Base-by-base conservation (phyloP, 768 basidiomycete species). In the Hypholoma sublateritium region DNA sequence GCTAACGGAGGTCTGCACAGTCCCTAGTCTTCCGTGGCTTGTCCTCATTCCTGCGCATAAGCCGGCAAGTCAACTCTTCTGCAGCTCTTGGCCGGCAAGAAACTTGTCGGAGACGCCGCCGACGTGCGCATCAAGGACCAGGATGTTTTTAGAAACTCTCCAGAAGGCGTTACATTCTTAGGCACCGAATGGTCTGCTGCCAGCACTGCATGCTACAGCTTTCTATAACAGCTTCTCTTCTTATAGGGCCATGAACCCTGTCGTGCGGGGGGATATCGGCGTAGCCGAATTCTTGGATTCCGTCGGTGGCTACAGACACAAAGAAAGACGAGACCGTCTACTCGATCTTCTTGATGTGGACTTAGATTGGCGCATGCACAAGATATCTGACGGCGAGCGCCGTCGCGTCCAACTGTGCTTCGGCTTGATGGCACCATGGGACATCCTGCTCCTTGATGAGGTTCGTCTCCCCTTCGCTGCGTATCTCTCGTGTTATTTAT, bases 241-340 rank as follows among this genome's bases (percentile, higher is more conserved):
- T 44, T 42, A 16, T 67, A 91, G 91, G 92, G 95, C 95, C 0
- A 91, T 91, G 86, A 98, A 99, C 72, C 94, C 95, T 1, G 96
- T 98, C 56, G 95, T 98, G 12, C 83, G 95, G 32, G 79, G 90
- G 8, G 97, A 98, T 70, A 95, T 98, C 59, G 77, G 87, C 32
- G 97, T 99, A 3, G 86, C 91, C n/a, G 79, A 85, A 47, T 99
- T 99, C 72, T 77, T 99, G n/a, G 93, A 99, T 70, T 95, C 93
- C 16, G 93, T 99, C 4, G 97, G 97, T 13, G 97, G 97, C 0
- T 98, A 97, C 69, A 80, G 94, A 52, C 83, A 98, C 74, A 96
- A 96, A 70, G 88, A 87, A 63, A 81, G 95, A 28, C 80, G 96
- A 41, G 93, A 99, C 69, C 73, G 67, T 6, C 80, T 99, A 3